Evolutionary conservation across 257 asterid species (phyloP), one percentile per base, ranked within the genome.

Genomic region (Solanum tarapatanum): DNA sequence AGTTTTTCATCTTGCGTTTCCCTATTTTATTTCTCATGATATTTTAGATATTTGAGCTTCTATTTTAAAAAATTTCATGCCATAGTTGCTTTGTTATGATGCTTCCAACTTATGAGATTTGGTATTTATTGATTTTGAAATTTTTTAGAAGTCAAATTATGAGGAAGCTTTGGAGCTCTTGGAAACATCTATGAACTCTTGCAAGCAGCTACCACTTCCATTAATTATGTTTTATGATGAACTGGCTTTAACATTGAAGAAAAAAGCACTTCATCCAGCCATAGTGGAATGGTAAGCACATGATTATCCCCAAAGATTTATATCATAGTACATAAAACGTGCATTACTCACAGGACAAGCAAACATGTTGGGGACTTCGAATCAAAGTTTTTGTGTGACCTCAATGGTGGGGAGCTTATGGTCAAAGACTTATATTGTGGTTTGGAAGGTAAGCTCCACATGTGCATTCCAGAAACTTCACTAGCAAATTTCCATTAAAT

Each of bases 141-240:
- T 90, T 91, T 41, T 90, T 85, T 89, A 95, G 98, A 92, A 92
- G 88, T 87, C 98, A 88, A 94, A 94, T 89, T 84, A 89, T 28
- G 96, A 94, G 86, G 98, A 94, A 90, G 98, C 98, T 90, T 89
- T 95, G 93, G 98, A 94, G 92, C 95, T 95, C 87, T 89, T 95
- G 91, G 92, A 91, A 90, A 86, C 92, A 89, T 92, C 95, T 85
- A 90, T 94, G 87, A 94, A 94, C 86, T 93, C 98, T 66, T 94
- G 98, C 94, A 93, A 92, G 88, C 95, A 94, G 91, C 85, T 91
- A 77, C 93, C 98, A 76, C 90, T 94, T 90, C 93, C 97, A 84
- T 89, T 92, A 90, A 92, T 94, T 89, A 86, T 95, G 91, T 94
- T 94, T 89, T 93, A 93, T 90, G 98, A 95, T 86, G 98, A 95